Conservation (phyloP, 1,139 yeast species). For the Suhomyces bokatorum region DNA sequence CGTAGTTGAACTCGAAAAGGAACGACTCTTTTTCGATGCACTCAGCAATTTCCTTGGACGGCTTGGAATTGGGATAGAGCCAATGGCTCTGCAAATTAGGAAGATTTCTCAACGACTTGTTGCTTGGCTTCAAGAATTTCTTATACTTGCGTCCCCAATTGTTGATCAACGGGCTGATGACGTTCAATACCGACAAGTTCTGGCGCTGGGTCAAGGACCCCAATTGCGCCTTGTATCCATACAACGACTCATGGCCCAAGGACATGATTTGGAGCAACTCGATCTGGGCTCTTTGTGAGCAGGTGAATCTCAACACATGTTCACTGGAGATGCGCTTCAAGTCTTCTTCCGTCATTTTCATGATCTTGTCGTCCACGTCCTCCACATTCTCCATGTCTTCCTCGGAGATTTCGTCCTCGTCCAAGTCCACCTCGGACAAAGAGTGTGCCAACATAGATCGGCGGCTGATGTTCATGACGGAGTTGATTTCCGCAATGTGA, state of each 20-base stretch:
- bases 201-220: constrained; percentile 60
- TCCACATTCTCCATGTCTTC: constrained; percentile 31
- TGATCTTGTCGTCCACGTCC: constrained; percentile 26
- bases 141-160: constrained; percentile 74
- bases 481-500: constrained; percentile 77
- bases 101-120: constrained; percentile 26
- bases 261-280: constrained; percentile 79
- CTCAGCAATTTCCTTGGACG: constrained; percentile 38
- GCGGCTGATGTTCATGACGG: constrained; percentile 70
- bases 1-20: constrained; percentile 80
- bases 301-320: constrained; percentile 47
- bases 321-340: constrained; percentile 31
- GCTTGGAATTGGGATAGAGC: constrained; percentile 40
- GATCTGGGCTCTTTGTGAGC: constrained; percentile 72
- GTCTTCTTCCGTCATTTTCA: constrained; percentile 41
- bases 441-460: constrained; percentile 70
- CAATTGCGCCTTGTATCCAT: constrained; percentile 61
- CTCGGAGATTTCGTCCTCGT: constrained; percentile 39
- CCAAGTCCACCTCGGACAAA: constrained; percentile 60
- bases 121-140: constrained; percentile 50
- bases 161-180: constrained; percentile 73
- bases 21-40: constrained; percentile 67
- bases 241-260: constrained; percentile 80
- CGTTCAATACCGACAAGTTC: constrained; percentile 67
- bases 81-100: constrained; percentile 33